Evolutionary conservation across 768 basidiomycete species (phyloP).

Genomic region (Saitozyma podzolica): DNA sequence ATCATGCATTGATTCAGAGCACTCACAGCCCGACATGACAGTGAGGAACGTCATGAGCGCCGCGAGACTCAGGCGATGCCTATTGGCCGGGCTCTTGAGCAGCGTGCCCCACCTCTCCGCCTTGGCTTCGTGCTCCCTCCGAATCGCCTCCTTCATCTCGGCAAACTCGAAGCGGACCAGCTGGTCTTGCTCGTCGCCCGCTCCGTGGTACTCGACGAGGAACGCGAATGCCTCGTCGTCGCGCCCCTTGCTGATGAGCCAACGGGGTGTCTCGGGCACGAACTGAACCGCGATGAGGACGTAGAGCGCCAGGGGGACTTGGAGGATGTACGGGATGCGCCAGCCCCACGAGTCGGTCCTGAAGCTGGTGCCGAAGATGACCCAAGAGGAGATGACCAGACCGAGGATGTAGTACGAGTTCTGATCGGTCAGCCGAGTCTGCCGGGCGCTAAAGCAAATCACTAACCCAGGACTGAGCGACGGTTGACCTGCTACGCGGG

Average conservation of each 20-base stretch:
- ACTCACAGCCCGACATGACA: constrained; percentile 25
- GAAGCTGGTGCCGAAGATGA: constrained; percentile 48
- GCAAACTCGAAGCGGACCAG: constrained; percentile 53
- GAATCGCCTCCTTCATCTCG: constrained; percentile 52
- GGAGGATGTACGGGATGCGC: constrained; percentile 53
- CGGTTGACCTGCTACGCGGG: constrained; percentile 45
- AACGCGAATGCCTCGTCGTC: constrained; percentile 50
- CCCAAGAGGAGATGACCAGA: constrained; percentile 49
- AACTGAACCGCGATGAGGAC: constrained; percentile 52
- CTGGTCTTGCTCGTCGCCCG: constrained; percentile 50
- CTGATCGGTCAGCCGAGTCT: constrained; percentile 10
- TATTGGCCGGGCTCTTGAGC: constrained; percentile 39
- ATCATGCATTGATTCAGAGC: neutral
- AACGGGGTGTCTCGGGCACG: constrained; percentile 54
- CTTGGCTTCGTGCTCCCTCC: constrained; percentile 46
- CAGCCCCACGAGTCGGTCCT: constrained; percentile 49
- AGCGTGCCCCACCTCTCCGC: constrained; percentile 51
- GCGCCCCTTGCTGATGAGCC: constrained; percentile 46
- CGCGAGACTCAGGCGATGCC: constrained; percentile 48
- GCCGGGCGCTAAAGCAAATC: neutral
- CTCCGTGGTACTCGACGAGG: constrained; percentile 52
- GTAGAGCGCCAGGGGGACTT: constrained; percentile 50
- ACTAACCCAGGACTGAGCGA: constrained; percentile 51
- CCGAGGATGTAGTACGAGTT: constrained; percentile 54
- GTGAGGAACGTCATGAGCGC: constrained; percentile 51